phyloP scores from a whole-genome alignment of 2,329 filamentous ascomycete species.

The Ceratocystis lukuohia region DNA sequence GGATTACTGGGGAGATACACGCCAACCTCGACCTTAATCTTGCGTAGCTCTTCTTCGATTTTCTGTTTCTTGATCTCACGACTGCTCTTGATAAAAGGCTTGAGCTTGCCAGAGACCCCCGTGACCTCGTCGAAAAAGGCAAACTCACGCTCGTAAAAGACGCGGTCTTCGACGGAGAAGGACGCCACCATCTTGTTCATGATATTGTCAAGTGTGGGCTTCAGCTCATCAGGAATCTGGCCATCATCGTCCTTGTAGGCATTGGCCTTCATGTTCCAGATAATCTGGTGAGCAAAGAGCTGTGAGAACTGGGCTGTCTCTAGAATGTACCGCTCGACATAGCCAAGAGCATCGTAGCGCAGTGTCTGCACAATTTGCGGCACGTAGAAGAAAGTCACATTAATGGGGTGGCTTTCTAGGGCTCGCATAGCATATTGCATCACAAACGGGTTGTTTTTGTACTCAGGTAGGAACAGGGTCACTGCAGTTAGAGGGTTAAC shows the following conservation, averaged over 20 bases:
- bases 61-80: constrained; percentile 98
- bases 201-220: constrained; percentile 84
- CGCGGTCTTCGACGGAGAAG: constrained; percentile 65
- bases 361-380: constrained; percentile 94
- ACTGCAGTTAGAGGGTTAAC: constrained; percentile 88
- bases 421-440: constrained; percentile 95
- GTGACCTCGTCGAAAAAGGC: constrained; percentile 98
- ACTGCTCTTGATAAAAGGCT: constrained; percentile 77
- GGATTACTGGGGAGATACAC: constrained; percentile 96
- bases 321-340: constrained; percentile 90
- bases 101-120: constrained; percentile 84
- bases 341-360: constrained; percentile 82
- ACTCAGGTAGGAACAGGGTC: constrained; percentile 83
- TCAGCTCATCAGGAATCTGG: constrained; percentile 76
- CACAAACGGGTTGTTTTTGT: constrained; percentile 80
- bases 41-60: constrained; percentile 94
- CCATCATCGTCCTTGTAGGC: constrained; percentile 95
- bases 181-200: constrained; percentile 70
- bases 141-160: constrained; percentile 90
- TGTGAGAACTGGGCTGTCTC: constrained; percentile 98
- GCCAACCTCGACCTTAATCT: constrained; percentile 92
- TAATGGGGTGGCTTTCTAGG: constrained; percentile 85
- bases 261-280: constrained; percentile 99
- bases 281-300: constrained; percentile 95
- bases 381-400: constrained; percentile 97